Percentiles rank a stretch among this genome's conserved stretches.
phyloP scores from a whole-genome alignment of 345 rosid species.

The Lagerstroemia speciosa region DNA sequence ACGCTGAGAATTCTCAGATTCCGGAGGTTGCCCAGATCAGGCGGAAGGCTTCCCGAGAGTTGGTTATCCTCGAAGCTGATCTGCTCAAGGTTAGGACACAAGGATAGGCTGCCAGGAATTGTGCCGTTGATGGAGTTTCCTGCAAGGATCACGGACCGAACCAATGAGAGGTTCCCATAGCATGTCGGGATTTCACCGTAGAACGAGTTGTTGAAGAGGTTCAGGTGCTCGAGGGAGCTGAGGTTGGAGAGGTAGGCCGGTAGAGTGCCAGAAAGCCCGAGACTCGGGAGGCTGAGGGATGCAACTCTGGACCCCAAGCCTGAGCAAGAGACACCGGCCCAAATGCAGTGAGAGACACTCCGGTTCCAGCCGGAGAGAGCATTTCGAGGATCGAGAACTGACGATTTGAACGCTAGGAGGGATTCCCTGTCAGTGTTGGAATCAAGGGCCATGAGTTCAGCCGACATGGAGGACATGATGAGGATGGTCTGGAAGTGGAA shows the following conservation, averaged over 20 bases:
- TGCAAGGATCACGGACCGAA: not conserved
- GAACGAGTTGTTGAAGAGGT: slow-evolving; percentile 11
- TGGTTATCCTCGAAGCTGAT: slow-evolving; percentile 1
- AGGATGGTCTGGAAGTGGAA: not conserved
- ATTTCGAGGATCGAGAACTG: slow-evolving; percentile 14
- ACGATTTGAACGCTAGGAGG: slow-evolving; percentile 14
- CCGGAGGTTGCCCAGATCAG: slow-evolving; percentile 4
- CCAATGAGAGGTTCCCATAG: slow-evolving; percentile 4
- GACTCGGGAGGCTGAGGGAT: not conserved
- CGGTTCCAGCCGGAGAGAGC: slow-evolving; percentile 13
- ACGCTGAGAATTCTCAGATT: slow-evolving; percentile 6
- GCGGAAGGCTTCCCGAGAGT: slow-evolving; percentile 5
- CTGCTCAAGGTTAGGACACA: slow-evolving; percentile 7
- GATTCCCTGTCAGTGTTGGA: slow-evolving; percentile 17
- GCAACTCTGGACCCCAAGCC: slow-evolving; percentile 11
- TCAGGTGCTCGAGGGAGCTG: slow-evolving; percentile 9
- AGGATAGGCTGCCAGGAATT: not conserved
- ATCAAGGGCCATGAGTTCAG: slow-evolving; percentile 1
- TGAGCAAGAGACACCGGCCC: slow-evolving; percentile 8
- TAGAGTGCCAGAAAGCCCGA: slow-evolving; percentile 4
- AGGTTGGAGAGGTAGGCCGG: slow-evolving; percentile 15
- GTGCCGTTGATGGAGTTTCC: slow-evolving; percentile 1
- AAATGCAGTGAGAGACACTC: slow-evolving; percentile 5
- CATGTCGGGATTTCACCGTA: slow-evolving; percentile 11
- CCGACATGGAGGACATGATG: not conserved